Conservation (phyloP, 2,329 filamentous ascomycete species). For the Kalaharituber pfeilii region DNA sequence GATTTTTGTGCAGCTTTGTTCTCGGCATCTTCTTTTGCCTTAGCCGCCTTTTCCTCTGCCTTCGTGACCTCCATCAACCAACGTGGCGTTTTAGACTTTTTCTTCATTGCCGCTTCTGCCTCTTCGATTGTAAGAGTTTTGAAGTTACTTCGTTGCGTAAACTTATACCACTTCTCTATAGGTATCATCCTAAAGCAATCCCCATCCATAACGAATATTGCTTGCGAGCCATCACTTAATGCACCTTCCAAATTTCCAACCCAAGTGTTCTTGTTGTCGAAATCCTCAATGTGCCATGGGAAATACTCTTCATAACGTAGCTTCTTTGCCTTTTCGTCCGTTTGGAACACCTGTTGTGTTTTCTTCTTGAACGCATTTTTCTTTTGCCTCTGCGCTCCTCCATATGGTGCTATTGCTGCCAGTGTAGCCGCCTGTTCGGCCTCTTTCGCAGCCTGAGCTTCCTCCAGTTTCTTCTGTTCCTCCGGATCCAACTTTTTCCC, state of each 20-base stretch:
- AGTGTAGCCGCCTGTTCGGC: slow-evolving; percentile 72
- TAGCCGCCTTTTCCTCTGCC: slow-evolving; percentile 34
- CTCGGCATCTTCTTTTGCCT: slow-evolving; percentile 43
- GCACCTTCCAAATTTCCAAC: slow-evolving; percentile 79
- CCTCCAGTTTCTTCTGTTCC: slow-evolving; percentile 41
- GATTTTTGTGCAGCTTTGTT: slow-evolving; percentile 28
- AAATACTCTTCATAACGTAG: slow-evolving; percentile 85
- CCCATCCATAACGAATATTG: slow-evolving; percentile 56
- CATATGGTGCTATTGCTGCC: slow-evolving; percentile 79
- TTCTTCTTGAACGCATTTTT: slow-evolving; percentile 54
- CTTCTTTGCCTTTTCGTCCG: slow-evolving; percentile 59
- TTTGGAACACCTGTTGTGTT: slow-evolving; percentile 66
- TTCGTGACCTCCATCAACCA: slow-evolving; percentile 52
- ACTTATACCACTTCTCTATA: slow-evolving; percentile 89
- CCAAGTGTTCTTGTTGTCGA: slow-evolving; percentile 89
- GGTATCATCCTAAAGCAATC: slow-evolving; percentile 69
- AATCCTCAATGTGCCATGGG: slow-evolving; percentile 94
- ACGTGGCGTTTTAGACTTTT: slow-evolving; percentile 56
- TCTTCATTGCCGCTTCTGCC: slow-evolving; percentile 65
- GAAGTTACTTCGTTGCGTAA: slow-evolving; percentile 63
- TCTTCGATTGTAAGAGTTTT: slow-evolving; percentile 64
- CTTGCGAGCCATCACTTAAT: slow-evolving; percentile 61
- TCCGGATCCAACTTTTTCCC: slow-evolving; percentile 44
- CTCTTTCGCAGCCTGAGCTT: slow-evolving; percentile 56
- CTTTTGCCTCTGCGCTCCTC: slow-evolving; percentile 50